Evolutionary conservation across 2,329 filamentous ascomycete species (phyloP).

Genomic region (Coniochaeta sp.): DNA sequence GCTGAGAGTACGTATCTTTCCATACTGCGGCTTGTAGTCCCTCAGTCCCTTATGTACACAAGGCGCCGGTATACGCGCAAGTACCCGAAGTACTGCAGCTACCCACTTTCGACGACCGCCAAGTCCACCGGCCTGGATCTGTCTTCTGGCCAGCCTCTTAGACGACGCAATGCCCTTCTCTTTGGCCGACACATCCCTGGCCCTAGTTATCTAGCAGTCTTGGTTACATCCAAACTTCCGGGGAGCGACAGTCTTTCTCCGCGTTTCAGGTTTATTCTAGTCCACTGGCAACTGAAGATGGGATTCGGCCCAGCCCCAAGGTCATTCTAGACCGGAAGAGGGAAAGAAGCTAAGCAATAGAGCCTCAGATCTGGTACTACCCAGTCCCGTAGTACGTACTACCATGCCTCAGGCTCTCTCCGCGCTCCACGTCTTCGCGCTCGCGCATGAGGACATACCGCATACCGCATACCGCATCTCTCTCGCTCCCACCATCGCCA

Average conservation of each 20-base stretch:
- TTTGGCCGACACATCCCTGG: neutral
- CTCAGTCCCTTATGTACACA: too few species aligned
- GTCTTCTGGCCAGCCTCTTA: neutral
- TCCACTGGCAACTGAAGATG: constrained; percentile 10
- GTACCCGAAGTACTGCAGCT: too few species aligned
- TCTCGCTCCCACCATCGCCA: neutral
- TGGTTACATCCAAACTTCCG: neutral
- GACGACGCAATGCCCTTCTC: neutral
- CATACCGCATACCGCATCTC: neutral
- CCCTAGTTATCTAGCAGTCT: neutral
- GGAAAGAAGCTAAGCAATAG: neutral
- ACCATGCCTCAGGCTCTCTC: constrained; percentile 1
- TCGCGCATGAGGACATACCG: neutral
- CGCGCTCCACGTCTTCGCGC: neutral
- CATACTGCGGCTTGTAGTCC: too few species aligned
- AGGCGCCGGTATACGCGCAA: too few species aligned
- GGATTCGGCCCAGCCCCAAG: constrained; percentile 12
- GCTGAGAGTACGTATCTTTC: too few species aligned
- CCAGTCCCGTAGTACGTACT: neutral
- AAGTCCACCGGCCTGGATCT: too few species aligned
- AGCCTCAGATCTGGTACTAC: neutral
- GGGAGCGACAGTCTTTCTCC: constrained; percentile 11
- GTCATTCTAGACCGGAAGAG: neutral
- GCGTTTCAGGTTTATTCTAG: constrained; percentile 23
- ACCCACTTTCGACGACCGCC: too few species aligned